Conservation (phyloP, 345 rosid species). For the Brassica carinata region DNA sequence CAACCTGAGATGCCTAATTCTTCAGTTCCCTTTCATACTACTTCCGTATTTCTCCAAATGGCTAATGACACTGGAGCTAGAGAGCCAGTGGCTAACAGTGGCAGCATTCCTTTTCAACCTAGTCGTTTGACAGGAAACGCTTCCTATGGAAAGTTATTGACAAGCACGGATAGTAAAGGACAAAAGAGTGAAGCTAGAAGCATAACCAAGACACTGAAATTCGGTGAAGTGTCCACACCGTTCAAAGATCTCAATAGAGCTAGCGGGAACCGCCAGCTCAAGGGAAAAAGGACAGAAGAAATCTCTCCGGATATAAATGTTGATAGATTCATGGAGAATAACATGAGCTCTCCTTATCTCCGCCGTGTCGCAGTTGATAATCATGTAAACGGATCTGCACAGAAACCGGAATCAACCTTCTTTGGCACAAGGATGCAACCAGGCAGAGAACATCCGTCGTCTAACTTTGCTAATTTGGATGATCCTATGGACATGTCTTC, state of each 20-base stretch:
- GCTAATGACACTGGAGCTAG: constrained; percentile 27
- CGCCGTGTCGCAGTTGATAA: constrained; percentile 39
- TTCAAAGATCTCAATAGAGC: constrained; percentile 44
- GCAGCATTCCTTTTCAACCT: constrained; percentile 45
- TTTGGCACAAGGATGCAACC: constrained; percentile 52
- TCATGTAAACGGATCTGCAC: constrained; percentile 45
- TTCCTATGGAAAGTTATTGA: constrained; percentile 51
- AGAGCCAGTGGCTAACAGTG: constrained; percentile 45
- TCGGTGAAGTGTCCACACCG: constrained; percentile 51
- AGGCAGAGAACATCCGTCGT: constrained; percentile 30
- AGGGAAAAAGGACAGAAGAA: constrained; percentile 40
- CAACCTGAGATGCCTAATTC: neutral
- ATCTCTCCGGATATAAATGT: constrained; percentile 49
- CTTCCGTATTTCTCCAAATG: constrained; percentile 47
- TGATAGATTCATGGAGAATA: constrained; percentile 55
- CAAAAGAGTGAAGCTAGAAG: constrained; percentile 41
- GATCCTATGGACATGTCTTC: constrained; percentile 58
- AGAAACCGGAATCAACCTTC: constrained; percentile 35
- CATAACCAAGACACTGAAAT: constrained; percentile 46
- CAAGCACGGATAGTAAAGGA: constrained; percentile 44
- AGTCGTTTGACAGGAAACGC: constrained; percentile 37
- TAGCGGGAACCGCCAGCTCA: constrained; percentile 41
- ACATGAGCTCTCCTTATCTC: constrained; percentile 44
- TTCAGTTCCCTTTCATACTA: constrained; percentile 40
- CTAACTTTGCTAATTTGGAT: constrained; percentile 24